Evolutionary conservation across 768 basidiomycete species (phyloP), one percentile per base, ranked within the genome.

Genomic region (Auriscalpium microsporum): DNA sequence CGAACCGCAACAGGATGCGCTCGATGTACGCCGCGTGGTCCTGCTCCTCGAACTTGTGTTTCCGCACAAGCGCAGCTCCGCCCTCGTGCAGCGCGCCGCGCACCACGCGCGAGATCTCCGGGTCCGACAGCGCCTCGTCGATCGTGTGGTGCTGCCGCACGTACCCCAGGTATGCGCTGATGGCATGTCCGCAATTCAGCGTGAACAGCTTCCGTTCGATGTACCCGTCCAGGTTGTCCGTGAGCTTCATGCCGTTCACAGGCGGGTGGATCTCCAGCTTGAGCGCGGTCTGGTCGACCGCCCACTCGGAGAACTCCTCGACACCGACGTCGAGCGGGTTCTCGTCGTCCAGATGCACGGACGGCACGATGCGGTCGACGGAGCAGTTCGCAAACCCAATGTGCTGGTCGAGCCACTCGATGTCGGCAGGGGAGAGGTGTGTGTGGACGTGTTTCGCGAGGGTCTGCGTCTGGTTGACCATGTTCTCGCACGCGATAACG

Each of bases 161-260:
- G 58, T 66, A 64, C 16, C 73, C 73, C 44, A 75, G 71, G 61
- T 73, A 75, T 7, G 72, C 73, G 28, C 64, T 60, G 52, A 69
- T 69, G 6, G 71, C 72, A 60, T 75, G 73, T 4, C 72, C 73
- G 48, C 69, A 68, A 59, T 75, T 75, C 48, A 75, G 69, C 35
- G 73, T 73, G 65, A 71, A 75, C 47, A 75, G 71, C 59, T 75
- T 75, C 56, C 73, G 69, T 60, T 75, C 71, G 60, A 73, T 65
- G 59, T 71, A 75, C 44, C 67, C 65, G 14, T 62, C 48, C 34
- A 75, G 68, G 58, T 69, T 57, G 42, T 65, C 56, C 19, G 67
- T 67, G 49, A 71, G 67, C 28, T 58, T 45, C 63, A 73, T 67
- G 49, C 69, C 72, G 21, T 57, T 54, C 35, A 67, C 61, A 55